Percentiles rank a stretch among this genome's conserved stretches.
Evolutionary conservation across 192 early-diverging fungal species (phyloP).

Genomic region (Coemansia reversa): DNA sequence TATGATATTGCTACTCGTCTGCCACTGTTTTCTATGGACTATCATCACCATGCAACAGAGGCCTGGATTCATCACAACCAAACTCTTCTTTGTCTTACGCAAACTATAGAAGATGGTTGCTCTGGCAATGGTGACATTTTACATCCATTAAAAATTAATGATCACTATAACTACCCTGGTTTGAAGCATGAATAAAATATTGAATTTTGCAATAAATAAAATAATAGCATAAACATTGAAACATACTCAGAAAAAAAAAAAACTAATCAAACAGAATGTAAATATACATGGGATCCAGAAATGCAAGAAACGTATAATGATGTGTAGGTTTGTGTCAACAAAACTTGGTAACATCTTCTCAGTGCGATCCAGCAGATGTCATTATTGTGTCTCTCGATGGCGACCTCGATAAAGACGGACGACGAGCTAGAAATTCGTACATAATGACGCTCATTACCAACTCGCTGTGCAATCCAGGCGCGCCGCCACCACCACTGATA

Average conservation of each 20-base stretch:
- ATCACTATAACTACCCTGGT: conserved; percentile 35
- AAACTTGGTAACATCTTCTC: background rate
- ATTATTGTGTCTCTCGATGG: conserved; percentile 32
- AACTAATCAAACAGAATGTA: background rate
- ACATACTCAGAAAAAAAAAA: background rate
- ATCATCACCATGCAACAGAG: conserved; percentile 36
- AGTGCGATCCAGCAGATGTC: conserved; percentile 2
- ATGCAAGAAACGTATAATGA: conserved; percentile 8
- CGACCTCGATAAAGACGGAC: conserved; percentile 35
- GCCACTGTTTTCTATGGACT: conserved; percentile 29
- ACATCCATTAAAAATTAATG: conserved; percentile 15
- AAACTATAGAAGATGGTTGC: conserved; percentile 17
- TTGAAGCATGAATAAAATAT: conserved; percentile 28
- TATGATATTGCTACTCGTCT: conserved; percentile 37
- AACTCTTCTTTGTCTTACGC: conserved; percentile 22
- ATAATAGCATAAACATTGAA: background rate
- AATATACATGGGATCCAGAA: conserved; percentile 5
- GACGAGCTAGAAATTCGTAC: conserved; percentile 46
- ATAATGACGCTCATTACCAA: conserved; percentile 39
- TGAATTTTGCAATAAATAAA: background rate
- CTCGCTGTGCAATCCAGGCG: conserved; percentile 35
- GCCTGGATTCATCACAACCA: conserved; percentile 39
- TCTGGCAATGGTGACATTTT: conserved; percentile 7
- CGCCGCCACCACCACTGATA: conserved; percentile 3
- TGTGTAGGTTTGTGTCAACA: background rate